phyloP scores from a whole-genome alignment of 805 yeast genomes.

The Candida nemodendra region DNA sequence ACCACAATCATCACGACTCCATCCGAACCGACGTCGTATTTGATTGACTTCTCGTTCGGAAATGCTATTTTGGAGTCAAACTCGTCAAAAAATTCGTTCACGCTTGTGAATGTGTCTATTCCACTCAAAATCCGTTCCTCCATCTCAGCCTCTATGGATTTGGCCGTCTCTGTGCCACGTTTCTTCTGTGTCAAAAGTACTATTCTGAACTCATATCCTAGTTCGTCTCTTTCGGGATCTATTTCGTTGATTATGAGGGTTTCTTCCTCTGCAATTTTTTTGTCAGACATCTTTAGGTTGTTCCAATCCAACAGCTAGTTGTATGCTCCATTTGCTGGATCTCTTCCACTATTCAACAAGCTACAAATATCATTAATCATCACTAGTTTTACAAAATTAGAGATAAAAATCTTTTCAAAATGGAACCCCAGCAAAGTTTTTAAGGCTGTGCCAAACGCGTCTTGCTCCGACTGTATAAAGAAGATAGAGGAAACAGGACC shows the following conservation, averaged over 20 bases:
- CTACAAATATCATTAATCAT: too few relatives aligned
- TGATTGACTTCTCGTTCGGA: conserved; percentile 54
- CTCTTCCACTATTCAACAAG: too few relatives aligned
- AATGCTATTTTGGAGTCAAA: conserved; percentile 52
- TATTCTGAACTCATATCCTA: conserved; percentile 48
- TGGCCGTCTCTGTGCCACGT: conserved; percentile 16
- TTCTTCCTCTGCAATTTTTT: conserved; percentile 5
- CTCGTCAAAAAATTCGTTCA: conserved; percentile 50
- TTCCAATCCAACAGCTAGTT: neutral
- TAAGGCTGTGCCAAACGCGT: too few relatives aligned
- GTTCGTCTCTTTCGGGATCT: conserved; percentile 31
- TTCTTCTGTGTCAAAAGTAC: conserved; percentile 40
- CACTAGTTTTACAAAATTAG: too few relatives aligned
- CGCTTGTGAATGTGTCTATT: conserved; percentile 45
- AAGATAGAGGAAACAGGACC: too few relatives aligned
- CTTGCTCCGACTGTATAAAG: too few relatives aligned
- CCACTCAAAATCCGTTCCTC: conserved; percentile 47
- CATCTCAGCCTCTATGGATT: conserved; percentile 36
- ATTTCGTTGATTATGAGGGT: conserved; percentile 10
- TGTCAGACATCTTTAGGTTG: conserved; percentile 2
- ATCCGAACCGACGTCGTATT: conserved; percentile 61
- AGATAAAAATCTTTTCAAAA: too few relatives aligned
- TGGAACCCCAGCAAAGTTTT: too few relatives aligned
- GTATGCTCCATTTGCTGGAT: too few relatives aligned
- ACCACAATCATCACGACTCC: conserved; percentile 58